phyloP scores from a whole-genome alignment of 257 asterid species.

The Nicotiana otophora region DNA sequence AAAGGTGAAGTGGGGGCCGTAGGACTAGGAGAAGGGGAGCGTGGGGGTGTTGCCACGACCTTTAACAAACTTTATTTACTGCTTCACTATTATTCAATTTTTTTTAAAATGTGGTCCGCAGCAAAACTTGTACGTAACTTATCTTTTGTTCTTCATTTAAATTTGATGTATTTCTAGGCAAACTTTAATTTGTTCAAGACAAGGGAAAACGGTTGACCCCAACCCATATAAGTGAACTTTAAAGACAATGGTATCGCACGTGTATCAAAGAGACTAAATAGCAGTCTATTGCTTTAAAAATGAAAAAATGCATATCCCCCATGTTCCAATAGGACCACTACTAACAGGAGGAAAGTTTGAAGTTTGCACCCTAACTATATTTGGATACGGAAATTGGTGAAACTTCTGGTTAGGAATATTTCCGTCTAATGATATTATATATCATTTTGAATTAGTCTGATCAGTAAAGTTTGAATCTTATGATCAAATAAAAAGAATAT shows the following conservation, averaged over 20 bases:
- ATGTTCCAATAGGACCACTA: neutral
- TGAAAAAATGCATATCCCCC: neutral
- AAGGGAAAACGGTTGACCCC: neutral
- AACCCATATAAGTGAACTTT: neutral
- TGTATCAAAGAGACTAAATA: neutral
- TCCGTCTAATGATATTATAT: no score
- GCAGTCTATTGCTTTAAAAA: neutral
- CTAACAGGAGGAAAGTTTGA: no score
- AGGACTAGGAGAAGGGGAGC: slow-evolving; percentile 19
- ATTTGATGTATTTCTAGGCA: neutral
- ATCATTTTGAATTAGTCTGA: no score
- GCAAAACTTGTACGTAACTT: neutral
- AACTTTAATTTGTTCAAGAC: neutral
- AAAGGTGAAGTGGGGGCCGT: no score
- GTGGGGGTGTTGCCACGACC: slow-evolving; percentile 20
- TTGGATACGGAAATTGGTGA: neutral
- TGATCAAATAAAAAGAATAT: no score
- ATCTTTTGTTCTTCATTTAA: neutral
- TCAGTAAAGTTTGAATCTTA: neutral
- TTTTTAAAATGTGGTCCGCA: neutral
- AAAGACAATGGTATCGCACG: neutral
- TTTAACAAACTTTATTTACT: slow-evolving; percentile 1
- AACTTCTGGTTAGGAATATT: neutral
- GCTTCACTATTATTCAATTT: neutral
- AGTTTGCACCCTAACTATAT: no score